Evolutionary conservation across 176 grass and related monocot species (phyloP).

Genomic region (Urochloa ruziziensis): DNA sequence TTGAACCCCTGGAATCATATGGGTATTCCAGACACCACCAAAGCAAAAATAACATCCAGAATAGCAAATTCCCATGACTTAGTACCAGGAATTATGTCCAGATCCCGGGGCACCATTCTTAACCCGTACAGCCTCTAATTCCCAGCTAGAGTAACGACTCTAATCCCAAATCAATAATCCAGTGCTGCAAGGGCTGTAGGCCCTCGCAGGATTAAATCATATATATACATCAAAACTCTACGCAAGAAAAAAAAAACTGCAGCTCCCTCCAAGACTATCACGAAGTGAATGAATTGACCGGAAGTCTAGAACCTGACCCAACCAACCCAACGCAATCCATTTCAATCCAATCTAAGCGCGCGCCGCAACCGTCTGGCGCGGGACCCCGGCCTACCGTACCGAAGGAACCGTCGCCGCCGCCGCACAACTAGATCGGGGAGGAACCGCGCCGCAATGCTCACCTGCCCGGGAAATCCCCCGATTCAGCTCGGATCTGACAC

Average conservation of each 20-base stretch:
- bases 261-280: not conserved
- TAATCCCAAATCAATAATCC: not conserved
- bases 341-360: not conserved
- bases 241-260: not conserved
- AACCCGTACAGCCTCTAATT: not conserved
- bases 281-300: not conserved
- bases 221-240: not conserved
- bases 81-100: not conserved
- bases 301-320: not conserved
- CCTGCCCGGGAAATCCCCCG: not conserved
- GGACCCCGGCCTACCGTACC: not conserved
- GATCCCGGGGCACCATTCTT: not conserved
- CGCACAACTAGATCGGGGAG: conserved; percentile 18
- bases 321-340: not conserved
- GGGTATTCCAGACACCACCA: not conserved
- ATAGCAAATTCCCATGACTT: not conserved
- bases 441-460: conserved; percentile 26
- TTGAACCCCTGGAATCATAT: not conserved
- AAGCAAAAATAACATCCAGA: not conserved
- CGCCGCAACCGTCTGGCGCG: too few species aligned
- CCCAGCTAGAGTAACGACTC: not conserved
- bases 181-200: not conserved
- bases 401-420: not conserved
- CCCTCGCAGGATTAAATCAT: conserved; percentile 15
- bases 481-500: conserved; percentile 38